Base-by-base conservation (phyloP, 805 yeast species). In the Starmerella geochares region DNA sequence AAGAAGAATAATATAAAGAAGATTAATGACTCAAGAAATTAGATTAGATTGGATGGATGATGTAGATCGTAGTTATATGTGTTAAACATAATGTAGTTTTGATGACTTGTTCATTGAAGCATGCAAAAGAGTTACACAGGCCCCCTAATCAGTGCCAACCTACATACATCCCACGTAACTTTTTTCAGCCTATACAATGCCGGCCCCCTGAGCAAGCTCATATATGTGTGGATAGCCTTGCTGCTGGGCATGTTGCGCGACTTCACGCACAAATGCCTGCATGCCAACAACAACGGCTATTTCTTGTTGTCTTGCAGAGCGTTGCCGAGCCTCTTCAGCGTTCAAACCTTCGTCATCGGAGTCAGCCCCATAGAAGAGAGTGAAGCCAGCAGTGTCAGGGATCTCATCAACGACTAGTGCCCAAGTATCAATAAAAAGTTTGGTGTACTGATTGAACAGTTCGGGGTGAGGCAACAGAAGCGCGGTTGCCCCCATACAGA, bases 391-490 rank as follows among this genome's bases (percentile, higher is more conserved):
- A 3, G 59, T 62, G 61, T 88, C 96, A 50, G 79, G 76, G 13
- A 83, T 72, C 60, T 86, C 95, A 58, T 88, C 96, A 44, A 85
- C 62, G 52, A 82, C 71, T 46, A 74, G 68, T 3, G 71, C 66
- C 77, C 78, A 74, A 6, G 73, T 55, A 2, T 70, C 64, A 4
- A 76, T 63, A 10, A 69, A 57, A 2, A 62, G 60, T 1, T 24
- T 38, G 25, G 47, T 32, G 20, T 19, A 20, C 19, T 29, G 25
- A 20, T 16, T n/a, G 31, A 53, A 42, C 16, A 53, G 40, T n/a
- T 40, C 42, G 1, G 60, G 58, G 21, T 36, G 17, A 10, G 46
- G 48, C 11, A 37, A 14, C 14, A 53, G 35, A 16, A 51, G 20
- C 8, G 53, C 49, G 3, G 60, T 39, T 11, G 52, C 31, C 0